phyloP scores from a whole-genome alignment of 305 asterid species.

The Fraxinus floribunda region DNA sequence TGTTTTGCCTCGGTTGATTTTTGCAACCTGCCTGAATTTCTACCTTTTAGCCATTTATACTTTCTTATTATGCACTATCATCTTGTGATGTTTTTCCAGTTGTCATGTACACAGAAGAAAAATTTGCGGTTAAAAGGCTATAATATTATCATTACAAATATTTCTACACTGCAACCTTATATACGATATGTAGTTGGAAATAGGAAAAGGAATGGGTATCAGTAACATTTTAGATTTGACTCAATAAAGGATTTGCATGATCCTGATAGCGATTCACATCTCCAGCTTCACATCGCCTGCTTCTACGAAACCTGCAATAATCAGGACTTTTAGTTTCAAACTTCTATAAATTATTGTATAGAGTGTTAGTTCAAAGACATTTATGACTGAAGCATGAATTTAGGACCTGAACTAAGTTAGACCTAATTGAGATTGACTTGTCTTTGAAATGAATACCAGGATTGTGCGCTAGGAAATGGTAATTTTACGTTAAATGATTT shows the following conservation, averaged over 20 bases:
- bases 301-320: constrained; percentile 50
- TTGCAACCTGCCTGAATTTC: neutral
- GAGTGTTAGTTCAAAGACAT: neutral
- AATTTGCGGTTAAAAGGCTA: neutral
- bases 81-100: neutral
- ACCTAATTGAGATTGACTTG: neutral
- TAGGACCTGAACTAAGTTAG: neutral
- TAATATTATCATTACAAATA: constrained; percentile 33
- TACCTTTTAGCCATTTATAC: neutral
- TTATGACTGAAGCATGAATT: neutral
- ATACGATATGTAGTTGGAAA: constrained; percentile 31
- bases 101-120: neutral
- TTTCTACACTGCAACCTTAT: constrained; percentile 31
- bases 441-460: neutral
- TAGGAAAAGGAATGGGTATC: constrained; percentile 23
- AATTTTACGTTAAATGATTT: neutral
- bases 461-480: neutral
- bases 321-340: constrained; percentile 14
- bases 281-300: constrained; percentile 59
- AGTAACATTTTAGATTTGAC: constrained; percentile 24
- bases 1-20: constrained; percentile 15
- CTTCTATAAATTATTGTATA: neutral
- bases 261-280: constrained; percentile 43
- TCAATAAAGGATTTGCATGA: constrained; percentile 25
- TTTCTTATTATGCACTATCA: neutral